These are phyloP conservation scores for Aureobasidium mangrovei DNA, from an alignment of 2,329 filamentous ascomycete species.

Conservation along the genomic window DNA sequence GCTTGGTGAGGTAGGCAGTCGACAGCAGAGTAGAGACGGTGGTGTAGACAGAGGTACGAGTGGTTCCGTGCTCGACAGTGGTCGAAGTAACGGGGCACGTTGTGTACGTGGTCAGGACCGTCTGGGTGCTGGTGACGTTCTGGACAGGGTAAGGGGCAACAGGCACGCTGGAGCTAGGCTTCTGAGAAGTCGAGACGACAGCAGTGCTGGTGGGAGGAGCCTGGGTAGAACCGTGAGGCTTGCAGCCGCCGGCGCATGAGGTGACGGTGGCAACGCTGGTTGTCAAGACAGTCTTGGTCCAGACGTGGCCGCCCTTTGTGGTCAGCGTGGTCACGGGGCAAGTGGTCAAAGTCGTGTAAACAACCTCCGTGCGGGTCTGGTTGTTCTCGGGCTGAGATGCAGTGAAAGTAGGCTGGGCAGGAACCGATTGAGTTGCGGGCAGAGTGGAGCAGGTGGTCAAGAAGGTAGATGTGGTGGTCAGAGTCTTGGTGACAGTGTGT, in stretches of 20 bases:
- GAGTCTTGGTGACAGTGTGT: slow-evolving; percentile 20
- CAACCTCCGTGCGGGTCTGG: not conserved
- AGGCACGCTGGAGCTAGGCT: not conserved
- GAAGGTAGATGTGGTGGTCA: slow-evolving; percentile 19
- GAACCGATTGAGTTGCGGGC: slow-evolving; percentile 14
- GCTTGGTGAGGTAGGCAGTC: not conserved
- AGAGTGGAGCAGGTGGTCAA: slow-evolving; percentile 19
- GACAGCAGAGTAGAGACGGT: not conserved
- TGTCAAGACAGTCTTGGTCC: slow-evolving; percentile 7
- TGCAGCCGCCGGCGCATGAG: slow-evolving; percentile 12
- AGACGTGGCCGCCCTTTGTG: not conserved
- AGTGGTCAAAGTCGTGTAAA: not conserved
- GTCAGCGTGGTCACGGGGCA: not conserved
- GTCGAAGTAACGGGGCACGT: not conserved
- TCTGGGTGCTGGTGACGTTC: not conserved
- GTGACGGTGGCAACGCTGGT: slow-evolving; percentile 14
- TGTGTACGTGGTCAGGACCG: not conserved
- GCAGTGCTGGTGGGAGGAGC: not conserved
- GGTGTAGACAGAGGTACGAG: not conserved
- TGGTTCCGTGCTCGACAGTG: not conserved
- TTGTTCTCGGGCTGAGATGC: slow-evolving; percentile 1
- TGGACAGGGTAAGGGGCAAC: not conserved
- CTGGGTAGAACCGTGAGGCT: not conserved
- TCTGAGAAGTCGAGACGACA: not conserved
- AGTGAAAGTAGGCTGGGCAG: slow-evolving; percentile 17